Conservation (phyloP, 2,329 filamentous ascomycete species). For the Pestalotiopsis sp. region DNA sequence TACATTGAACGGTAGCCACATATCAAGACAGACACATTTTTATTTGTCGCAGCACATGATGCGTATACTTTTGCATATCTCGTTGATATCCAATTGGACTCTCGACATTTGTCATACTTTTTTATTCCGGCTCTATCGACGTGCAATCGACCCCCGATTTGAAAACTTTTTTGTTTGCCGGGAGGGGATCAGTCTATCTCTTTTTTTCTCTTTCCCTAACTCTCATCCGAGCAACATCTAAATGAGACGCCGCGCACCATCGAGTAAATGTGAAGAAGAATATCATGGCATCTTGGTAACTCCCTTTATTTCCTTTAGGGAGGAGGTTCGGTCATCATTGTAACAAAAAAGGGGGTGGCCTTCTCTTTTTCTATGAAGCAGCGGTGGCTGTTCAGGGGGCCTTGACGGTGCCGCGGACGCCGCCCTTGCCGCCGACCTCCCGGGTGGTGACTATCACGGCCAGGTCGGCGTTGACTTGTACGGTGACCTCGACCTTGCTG, state of each 20-base stretch:
- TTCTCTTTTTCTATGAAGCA: background rate
- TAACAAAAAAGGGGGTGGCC: background rate
- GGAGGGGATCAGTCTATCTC: conserved; percentile 4
- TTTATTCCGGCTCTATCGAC: conserved; percentile 1
- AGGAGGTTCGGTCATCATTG: background rate
- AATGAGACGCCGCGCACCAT: background rate
- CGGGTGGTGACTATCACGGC: conserved; percentile 78
- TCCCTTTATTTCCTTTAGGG: background rate
- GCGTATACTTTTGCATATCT: no score
- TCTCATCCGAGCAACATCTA: conserved; percentile 1
- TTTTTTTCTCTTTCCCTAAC: no score
- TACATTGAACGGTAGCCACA: background rate
- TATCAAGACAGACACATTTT: background rate
- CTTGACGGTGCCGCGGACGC: conserved; percentile 66
- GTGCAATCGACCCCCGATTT: background rate
- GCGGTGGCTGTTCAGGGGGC: conserved; percentile 22
- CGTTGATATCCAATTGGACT: no score
- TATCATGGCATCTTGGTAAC: background rate
- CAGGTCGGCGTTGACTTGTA: conserved; percentile 83
- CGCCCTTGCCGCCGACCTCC: conserved; percentile 86
- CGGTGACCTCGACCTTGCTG: conserved; percentile 88
- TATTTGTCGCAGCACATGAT: background rate
- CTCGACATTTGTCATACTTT: background rate
- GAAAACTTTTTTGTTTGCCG: background rate
- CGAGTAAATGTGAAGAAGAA: background rate